Conservation (phyloP, 352 stramenopile species). For the Phytophthora foliorum region DNA sequence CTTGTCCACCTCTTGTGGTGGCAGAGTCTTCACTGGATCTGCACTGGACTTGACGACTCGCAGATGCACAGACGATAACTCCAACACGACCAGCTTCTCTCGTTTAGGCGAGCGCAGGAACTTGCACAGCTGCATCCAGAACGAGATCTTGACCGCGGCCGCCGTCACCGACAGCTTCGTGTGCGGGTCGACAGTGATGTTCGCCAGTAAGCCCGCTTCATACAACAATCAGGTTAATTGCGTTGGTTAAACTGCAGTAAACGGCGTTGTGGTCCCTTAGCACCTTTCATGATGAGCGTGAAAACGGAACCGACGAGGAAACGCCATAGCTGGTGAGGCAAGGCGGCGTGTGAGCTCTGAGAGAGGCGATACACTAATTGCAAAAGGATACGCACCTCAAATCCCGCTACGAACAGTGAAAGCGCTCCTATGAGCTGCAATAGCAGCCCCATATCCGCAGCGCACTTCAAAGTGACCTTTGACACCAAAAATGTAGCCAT, state of each 20-base stretch:
- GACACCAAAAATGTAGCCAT: constrained; percentile 18
- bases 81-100: constrained; percentile 53
- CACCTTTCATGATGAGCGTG: constrained; percentile 32
- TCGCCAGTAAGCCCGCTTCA: constrained; percentile 58
- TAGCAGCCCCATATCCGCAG: constrained; percentile 23
- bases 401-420: constrained; percentile 22
- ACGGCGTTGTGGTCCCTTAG: too few species aligned
- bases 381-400: constrained; percentile 28
- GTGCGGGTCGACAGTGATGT: constrained; percentile 50
- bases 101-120: constrained; percentile 61
- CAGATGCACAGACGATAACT: constrained; percentile 50
- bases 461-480: constrained; percentile 7
- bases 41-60: constrained; percentile 29
- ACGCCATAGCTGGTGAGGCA: constrained; percentile 28
- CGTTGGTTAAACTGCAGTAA: constrained; percentile 1
- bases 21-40: neutral
- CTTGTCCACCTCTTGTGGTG: neutral
- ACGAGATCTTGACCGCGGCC: constrained; percentile 46
- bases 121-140: constrained; percentile 63
- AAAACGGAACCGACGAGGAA: constrained; percentile 23
- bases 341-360: neutral
- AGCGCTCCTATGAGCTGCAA: constrained; percentile 22
- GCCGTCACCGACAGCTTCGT: constrained; percentile 60
- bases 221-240: neutral
- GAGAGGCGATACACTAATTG: neutral